phyloP scores from a whole-genome alignment of 176 grass and related monocot species.

The Carex myosuroides region DNA sequence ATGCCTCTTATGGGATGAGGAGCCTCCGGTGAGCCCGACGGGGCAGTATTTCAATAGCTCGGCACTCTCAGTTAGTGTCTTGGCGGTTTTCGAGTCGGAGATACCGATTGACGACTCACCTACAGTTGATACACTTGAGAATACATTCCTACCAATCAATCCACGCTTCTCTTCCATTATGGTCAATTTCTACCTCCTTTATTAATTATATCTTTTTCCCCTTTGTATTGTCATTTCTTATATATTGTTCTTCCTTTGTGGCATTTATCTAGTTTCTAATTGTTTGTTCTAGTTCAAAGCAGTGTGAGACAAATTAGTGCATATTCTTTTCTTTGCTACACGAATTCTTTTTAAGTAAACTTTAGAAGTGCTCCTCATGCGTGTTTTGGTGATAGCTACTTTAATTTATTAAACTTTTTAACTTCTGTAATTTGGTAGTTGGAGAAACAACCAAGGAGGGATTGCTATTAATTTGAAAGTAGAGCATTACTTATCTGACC shows the following conservation, averaged over 20 bases:
- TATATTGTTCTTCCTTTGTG: neutral
- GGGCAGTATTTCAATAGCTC: conserved; percentile 35
- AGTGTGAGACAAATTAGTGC: neutral
- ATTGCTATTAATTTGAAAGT: neutral
- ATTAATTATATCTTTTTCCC: neutral
- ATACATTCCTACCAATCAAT: conserved; percentile 21
- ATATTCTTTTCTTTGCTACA: neutral
- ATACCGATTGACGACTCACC: conserved; percentile 20
- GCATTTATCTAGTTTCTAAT: neutral
- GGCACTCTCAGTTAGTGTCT: conserved; percentile 19
- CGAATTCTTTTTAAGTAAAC: neutral
- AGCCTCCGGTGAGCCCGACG: conserved; percentile 26
- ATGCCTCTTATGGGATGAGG: neutral
- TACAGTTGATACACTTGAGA: conserved; percentile 8
- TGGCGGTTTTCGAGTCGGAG: conserved; percentile 29
- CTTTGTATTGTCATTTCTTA: neutral
- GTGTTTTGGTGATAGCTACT: neutral
- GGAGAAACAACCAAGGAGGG: neutral
- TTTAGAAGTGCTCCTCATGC: neutral
- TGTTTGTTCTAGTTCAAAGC: neutral
- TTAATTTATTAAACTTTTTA: too few species aligned
- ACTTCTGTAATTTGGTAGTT: neutral
- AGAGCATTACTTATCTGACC: neutral
- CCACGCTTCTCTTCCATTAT: conserved; percentile 38
- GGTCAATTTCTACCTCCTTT: neutral